Evolutionary conservation across 129 eudicot genomes (phyloP), one percentile per base, ranked within the genome.

Genomic region (Artemisia annua): DNA sequence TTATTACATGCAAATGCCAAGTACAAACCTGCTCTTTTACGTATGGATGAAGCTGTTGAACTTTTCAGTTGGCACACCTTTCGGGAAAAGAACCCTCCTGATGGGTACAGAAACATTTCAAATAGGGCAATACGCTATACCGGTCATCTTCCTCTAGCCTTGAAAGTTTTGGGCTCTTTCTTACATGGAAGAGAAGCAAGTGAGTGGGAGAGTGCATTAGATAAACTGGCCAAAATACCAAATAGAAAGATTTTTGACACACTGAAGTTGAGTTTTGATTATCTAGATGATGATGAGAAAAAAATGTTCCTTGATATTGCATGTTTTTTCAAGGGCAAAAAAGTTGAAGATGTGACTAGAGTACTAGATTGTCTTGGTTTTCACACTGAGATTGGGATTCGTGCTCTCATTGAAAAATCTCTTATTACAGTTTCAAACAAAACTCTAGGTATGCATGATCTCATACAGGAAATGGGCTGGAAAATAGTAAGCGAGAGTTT

Each of bases 101-200:
- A 61, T 10, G 66, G 4, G 0, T 61, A 11, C 44, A 13, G 1
- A 4, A 18, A 61, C 19, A 9, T 61, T 3, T 20, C 66, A 61
- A 11, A 24, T 11, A 46, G 66, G 26, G 66, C 66, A 61, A 61
- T 61, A 28, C 46, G 2, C 17, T 61, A 61, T 3, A 28, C 39
- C 1, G 66, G 66, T 4, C 10, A 46, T 61, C 66, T 61, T 28
- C 66, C 66, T 61, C 35, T 61, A 10, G 66, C 66, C 44, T 24
- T 61, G 44, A 61, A 61, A 61, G 66, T 61, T 10, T 12, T 61
- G 26, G 66, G 66, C 13, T 20, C 66, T 3, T 55, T 55, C 60
- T 61, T 61, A 17, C 66, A 17, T 26, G 66, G 66, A 61, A 61
- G 66, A 28, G 6, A 19, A 61, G 18, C 44, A 12, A 3, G 15